phyloP scores from a whole-genome alignment of 1,139 yeast species.

The Taphrina communis region DNA sequence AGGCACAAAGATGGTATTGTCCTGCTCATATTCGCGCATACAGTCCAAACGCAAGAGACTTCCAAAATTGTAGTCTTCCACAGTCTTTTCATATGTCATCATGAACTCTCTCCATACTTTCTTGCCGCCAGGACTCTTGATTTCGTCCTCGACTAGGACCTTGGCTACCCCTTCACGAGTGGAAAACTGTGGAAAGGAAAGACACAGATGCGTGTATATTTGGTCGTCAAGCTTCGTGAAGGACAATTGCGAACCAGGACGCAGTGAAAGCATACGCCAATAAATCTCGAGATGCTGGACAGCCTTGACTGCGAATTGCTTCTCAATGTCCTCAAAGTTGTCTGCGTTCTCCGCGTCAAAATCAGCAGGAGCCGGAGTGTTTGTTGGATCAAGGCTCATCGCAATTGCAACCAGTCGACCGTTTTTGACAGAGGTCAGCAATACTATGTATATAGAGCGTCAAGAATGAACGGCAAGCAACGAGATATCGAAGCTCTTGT shows the following conservation, averaged over 20 bases:
- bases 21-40: conserved; percentile 76
- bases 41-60: conserved; percentile 79
- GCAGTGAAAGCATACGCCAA: conserved; percentile 76
- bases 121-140: conserved; percentile 82
- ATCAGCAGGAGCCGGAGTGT: conserved; percentile 40
- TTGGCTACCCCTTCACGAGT: conserved; percentile 61
- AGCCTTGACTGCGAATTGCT: conserved; percentile 87
- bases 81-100: conserved; percentile 66
- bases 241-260: conserved; percentile 76
- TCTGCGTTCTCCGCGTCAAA: conserved; percentile 67
- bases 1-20: conserved; percentile 71
- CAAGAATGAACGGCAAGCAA: no score
- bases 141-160: conserved; percentile 71
- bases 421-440: no score
- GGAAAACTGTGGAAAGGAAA: conserved; percentile 83
- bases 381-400: conserved; percentile 31
- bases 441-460: no score
- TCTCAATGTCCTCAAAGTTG: conserved; percentile 58
- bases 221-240: conserved; percentile 65
- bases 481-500: neutral
- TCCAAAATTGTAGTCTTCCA: conserved; percentile 92
- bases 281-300: conserved; percentile 94
- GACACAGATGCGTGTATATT: conserved; percentile 69
- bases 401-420: no score
- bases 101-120: conserved; percentile 89